A percentile compares a stretch with the other conserved stretches of the same genome.
phyloP scores from a whole-genome alignment of 2,329 filamentous ascomycete species.

The Fusarium newnesense region DNA sequence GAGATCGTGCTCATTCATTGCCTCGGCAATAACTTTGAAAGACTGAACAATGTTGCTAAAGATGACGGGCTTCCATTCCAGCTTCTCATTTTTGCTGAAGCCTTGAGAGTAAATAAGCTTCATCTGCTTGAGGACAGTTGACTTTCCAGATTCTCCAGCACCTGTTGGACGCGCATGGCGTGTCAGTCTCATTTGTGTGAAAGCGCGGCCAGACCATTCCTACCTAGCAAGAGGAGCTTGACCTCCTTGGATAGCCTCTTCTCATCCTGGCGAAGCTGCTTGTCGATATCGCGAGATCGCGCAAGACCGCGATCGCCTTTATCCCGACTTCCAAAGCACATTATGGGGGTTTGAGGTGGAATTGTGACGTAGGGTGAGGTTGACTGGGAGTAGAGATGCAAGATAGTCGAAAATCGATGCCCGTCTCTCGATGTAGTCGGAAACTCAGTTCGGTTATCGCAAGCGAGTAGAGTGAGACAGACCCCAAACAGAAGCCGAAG shows the following conservation, averaged over 20 bases:
- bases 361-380: not conserved
- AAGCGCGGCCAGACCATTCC: slow-evolving; percentile 15
- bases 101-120: slow-evolving; percentile 95
- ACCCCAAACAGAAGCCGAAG: not conserved
- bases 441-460: not conserved
- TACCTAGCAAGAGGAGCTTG: slow-evolving; percentile 92
- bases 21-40: slow-evolving; percentile 88
- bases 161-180: slow-evolving; percentile 61
- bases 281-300: slow-evolving; percentile 83
- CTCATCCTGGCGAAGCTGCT: slow-evolving; percentile 84
- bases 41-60: slow-evolving; percentile 95
- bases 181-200: slow-evolving; percentile 21
- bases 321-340: slow-evolving; percentile 73
- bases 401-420: not conserved
- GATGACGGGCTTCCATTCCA: slow-evolving; percentile 94
- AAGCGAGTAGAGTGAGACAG: slow-evolving; percentile 8
- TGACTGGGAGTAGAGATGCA: not conserved
- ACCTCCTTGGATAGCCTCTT: slow-evolving; percentile 88
- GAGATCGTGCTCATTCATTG: slow-evolving; percentile 87
- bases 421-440: not conserved
- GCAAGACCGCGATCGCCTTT: slow-evolving; percentile 60
- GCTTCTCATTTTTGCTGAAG: slow-evolving; percentile 87
- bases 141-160: slow-evolving; percentile 91
- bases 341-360: slow-evolving; percentile 46
- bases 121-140: slow-evolving; percentile 98